Evolutionary conservation across 2,329 filamentous ascomycete genomes (phyloP), one percentile per base, ranked within the genome.

Genomic region (Phoma sp.): DNA sequence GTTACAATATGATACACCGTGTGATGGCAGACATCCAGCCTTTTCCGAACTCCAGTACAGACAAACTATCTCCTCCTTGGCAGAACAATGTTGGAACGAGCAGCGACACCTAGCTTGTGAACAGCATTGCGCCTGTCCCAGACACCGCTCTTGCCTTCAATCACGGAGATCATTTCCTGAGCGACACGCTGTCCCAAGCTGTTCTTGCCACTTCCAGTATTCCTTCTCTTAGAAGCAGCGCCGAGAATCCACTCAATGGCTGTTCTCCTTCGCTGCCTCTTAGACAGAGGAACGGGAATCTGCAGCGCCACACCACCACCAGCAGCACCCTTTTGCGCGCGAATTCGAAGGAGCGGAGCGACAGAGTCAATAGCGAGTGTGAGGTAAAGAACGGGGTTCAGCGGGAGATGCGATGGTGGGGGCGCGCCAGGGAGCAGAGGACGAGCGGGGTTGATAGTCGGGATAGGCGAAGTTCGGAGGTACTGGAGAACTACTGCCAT

Each of bases 201-300:
- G 59, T 83, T 83, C 54, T 84, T 84, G 7, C 90, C 90, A 67
- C 86, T 89, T 18, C 88, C 89, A 64, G 82, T 82, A 60, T 87
- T 89, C 59, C 84, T 85, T 77, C 89, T 88, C 82, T 92, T 95
- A 59, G 85, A 85, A 35, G 91, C 90, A n/a, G 86, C 83, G 59
- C 91, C 88, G 54, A 98, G 77, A 64, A 99, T 96, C 95, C 95
- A 99, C 74, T 84, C 80, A 62, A 97, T 89, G 2, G 93, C 93
- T 45, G 82, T 82, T 50, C 93, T 83, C 63, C 93, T 83, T 59
- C 93, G 84, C 74, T 96, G 89, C 57, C 91, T 84, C 59, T 88
- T 77, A 1, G 82, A 80, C 18, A 98, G 80, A 1, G 95, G 93
- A 22, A 88, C 81, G 0, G 95, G 95, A 32, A 97, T 83, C 51